Evolutionary conservation across 1,284 basidiomycete species (phyloP), one percentile per base, ranked within the genome.

Genomic region (Heterobasidion irregulare): DNA sequence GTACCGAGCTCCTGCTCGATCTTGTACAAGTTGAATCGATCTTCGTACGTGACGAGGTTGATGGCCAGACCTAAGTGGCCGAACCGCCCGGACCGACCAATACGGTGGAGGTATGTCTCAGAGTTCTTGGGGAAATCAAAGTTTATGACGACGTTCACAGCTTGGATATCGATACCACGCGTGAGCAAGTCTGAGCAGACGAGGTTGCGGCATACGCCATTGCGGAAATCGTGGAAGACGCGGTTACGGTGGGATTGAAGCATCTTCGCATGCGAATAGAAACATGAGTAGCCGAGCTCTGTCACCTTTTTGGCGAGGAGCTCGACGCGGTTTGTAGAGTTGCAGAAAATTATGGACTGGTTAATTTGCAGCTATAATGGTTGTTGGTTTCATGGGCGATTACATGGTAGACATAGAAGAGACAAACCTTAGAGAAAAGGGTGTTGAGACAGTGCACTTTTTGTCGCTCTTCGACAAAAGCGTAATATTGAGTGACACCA

Each of bases 221-320:
- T 94, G 62, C 96, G 88, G 84, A 99, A 99, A 72, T 99, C 96
- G 76, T 99, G 97, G 82, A 99, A 99, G 63, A 99, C 97, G 67
- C 96, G 89, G 76, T 99, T 99, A 61, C 97, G 93, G 72, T 98
- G 94, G 38, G 89, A 88, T 74, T 99, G 97, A 15, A 98, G 86
- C 97, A 99, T 99, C 77, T 97, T 97, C 54, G 96, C 97, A 70
- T 99, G 96, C 55, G 96, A 98, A 80, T 98, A 99, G 83, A 99
- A 99, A 79, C 97, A 99, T 52, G 95, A 98, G 74, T 99, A 99
- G 63, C 97, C 97, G 54, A 98, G 87, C 67, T 99, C 96, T 16
- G 96, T 99, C 64, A 99, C 94, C 75, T 99, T 99, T 77, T 98
- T 98, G 60, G 97, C 97, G 59, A 99, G 82, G 50, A 99, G 86